phyloP scores from a whole-genome alignment of 768 basidiomycete genomes.

The Collybia nuda region DNA sequence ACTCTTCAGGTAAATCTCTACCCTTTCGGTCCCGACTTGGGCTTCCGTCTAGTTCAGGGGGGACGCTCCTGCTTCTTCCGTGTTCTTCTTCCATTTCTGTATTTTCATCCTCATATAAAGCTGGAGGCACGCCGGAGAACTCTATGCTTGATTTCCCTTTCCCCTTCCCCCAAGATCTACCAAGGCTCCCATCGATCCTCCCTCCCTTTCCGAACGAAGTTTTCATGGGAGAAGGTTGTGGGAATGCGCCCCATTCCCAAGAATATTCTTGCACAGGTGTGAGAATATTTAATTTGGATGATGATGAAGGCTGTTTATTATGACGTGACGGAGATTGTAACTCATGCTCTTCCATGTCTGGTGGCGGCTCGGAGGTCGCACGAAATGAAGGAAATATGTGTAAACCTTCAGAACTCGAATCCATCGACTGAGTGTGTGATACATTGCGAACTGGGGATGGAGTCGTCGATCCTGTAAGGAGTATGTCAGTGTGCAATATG shows the following conservation, averaged over 20 bases:
- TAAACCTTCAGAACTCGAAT: conserved; percentile 1
- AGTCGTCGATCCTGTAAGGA: conserved; percentile 16
- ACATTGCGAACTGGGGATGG: conserved; percentile 18
- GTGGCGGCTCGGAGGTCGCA: conserved; percentile 63
- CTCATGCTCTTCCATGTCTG: conserved; percentile 35
- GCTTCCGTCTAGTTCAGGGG: conserved; percentile 49
- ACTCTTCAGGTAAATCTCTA: conserved; percentile 26
- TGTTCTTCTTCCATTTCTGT: conserved; percentile 21
- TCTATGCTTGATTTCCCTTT: conserved; percentile 20
- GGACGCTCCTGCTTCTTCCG: conserved; percentile 56
- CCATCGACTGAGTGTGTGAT: neutral
- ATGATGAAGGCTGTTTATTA: conserved; percentile 3
- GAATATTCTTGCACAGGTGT: conserved; percentile 66
- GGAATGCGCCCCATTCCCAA: conserved; percentile 95
- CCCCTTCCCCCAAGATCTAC: conserved; percentile 20
- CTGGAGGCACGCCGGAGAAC: conserved; percentile 1
- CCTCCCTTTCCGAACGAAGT: conserved; percentile 49
- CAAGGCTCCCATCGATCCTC: conserved; percentile 27
- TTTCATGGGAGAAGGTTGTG: conserved; percentile 71
- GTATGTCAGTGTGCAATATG: neutral
- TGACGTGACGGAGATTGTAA: conserved; percentile 2
- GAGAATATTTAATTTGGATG: conserved; percentile 10
- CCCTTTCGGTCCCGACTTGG: conserved; percentile 27
- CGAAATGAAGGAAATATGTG: conserved; percentile 33
- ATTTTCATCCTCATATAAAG: conserved; percentile 26